Conservation (phyloP, 2,329 filamentous ascomycete genomes). For the Chaetoscypha palmicola region DNA sequence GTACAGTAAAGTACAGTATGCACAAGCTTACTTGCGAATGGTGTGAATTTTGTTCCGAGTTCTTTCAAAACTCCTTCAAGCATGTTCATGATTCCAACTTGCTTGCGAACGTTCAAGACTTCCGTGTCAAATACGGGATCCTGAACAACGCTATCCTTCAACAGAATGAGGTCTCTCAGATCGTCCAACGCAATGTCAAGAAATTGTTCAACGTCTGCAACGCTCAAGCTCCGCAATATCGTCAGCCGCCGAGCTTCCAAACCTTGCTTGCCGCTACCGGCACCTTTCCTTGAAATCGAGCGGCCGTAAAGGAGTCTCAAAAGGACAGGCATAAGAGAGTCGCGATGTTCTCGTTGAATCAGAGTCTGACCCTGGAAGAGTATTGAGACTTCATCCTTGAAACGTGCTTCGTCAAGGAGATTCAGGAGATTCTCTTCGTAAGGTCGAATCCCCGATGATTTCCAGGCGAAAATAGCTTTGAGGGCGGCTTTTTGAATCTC, state of each 20-base stretch:
- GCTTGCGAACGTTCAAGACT: slow-evolving; percentile 63
- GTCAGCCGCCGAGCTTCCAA: slow-evolving; percentile 76
- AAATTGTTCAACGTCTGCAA: slow-evolving; percentile 71
- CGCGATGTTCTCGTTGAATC: slow-evolving; percentile 66
- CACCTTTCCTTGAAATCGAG: slow-evolving; percentile 74
- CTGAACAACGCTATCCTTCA: slow-evolving; percentile 34
- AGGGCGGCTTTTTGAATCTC: slow-evolving; percentile 83
- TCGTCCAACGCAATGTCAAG: slow-evolving; percentile 73
- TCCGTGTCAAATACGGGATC: slow-evolving; percentile 48
- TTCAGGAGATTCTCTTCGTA: slow-evolving; percentile 84
- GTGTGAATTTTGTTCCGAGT: slow-evolving; percentile 64
- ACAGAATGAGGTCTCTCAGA: slow-evolving; percentile 53
- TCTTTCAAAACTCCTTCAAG: slow-evolving; percentile 79
- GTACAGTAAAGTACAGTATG: slow-evolving; percentile 78
- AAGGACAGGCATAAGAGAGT: slow-evolving; percentile 74
- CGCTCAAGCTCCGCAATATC: slow-evolving; percentile 68
- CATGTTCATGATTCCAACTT: slow-evolving; percentile 90
- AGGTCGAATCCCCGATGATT: slow-evolving; percentile 62
- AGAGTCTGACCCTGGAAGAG: slow-evolving; percentile 71
- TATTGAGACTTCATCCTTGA: slow-evolving; percentile 88
- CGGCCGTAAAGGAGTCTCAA: slow-evolving; percentile 84
- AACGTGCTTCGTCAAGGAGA: slow-evolving; percentile 81
- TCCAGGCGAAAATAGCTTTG: slow-evolving; percentile 85
- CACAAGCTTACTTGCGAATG: slow-evolving; percentile 62
- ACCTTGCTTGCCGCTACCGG: slow-evolving; percentile 69